Evolutionary conservation across 768 basidiomycete genomes (phyloP), one percentile per base, ranked within the genome.

Genomic region (Lactifluus volemus): DNA sequence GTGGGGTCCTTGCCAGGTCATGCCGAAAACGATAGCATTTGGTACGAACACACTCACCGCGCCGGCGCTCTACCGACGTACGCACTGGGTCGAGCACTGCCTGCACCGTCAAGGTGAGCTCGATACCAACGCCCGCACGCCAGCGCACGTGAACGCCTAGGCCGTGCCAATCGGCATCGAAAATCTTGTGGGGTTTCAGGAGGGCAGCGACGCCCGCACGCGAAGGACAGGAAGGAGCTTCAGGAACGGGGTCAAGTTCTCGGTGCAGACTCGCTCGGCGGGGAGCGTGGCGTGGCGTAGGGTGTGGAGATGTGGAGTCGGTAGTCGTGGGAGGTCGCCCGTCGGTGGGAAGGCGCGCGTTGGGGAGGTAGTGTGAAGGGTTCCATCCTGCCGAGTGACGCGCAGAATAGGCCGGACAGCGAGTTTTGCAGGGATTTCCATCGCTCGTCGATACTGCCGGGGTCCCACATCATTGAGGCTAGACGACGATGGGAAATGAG

Each of bases 171-270:
- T 92, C 86, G 4, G 91, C 89, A 65, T 92, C 90, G 67, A 98
- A 94, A 3, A 96, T 73, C 3, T 25, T 25, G 25, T 25, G 25
- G 25, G 25, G 25, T 25, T 25, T 25, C 25, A 25, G 76, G 25
- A 98, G 78, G 15, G 74, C 77, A 0, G 92, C 89, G 25, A 98
- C 79, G 12, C 97, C 95, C 0, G 94, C 92, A 19, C 80, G 75
- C 5, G 89, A 84, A 69, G 97, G 92, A 77, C 96, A 98, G 0
- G 97, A 1, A 98, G 76, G 10, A 98, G 83, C 70, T 96, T 93
- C 60, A 98, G 79, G 74, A 98, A 97, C 0, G 97, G 97, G 0
- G 97, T 98, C 9, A 98, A 76, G 68, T 98, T 98, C 70, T 98
- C 97, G 5, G 97, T 98, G 70, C 97, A 99, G n/a, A 98, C 89